Conservation (phyloP, 129 eudicot genomes). For the Gnaphalium uliginosum region DNA sequence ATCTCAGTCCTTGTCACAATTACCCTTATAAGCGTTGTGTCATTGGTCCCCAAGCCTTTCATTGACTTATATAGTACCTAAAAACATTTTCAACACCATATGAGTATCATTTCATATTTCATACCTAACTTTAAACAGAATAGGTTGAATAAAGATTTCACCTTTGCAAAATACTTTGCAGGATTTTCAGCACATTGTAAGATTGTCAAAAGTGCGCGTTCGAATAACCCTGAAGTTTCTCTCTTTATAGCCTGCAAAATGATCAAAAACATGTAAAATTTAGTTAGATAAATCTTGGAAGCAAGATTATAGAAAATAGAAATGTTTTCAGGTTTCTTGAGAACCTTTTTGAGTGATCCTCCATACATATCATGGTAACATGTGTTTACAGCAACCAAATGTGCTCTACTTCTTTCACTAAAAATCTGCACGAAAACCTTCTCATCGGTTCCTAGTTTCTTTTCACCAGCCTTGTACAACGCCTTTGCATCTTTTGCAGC, state of each 20-base stretch:
- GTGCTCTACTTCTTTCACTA: slow-evolving; percentile 62
- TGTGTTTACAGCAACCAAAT: slow-evolving; percentile 47
- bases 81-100: slow-evolving; percentile 16
- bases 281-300: not conserved
- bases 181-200: slow-evolving; percentile 57
- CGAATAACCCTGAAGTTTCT: slow-evolving; percentile 60
- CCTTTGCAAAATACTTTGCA: slow-evolving; percentile 63
- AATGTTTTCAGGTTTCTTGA: not conserved
- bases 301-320: not conserved
- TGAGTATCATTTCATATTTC: not conserved
- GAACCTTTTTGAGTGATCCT: slow-evolving; percentile 58
- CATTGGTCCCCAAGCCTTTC: slow-evolving; percentile 67
- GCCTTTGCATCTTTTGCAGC: slow-evolving; percentile 64
- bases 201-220: slow-evolving; percentile 51
- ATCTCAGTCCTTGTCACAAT: slow-evolving; percentile 64
- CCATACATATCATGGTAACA: slow-evolving; percentile 56
- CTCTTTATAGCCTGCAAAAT: slow-evolving; percentile 54
- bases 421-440: slow-evolving; percentile 42
- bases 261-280: not conserved
- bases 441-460: slow-evolving; percentile 64
- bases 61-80: slow-evolving; percentile 55
- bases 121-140: not conserved
- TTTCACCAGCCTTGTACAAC: slow-evolving; percentile 63
- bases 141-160: slow-evolving; percentile 18
- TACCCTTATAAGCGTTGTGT: slow-evolving; percentile 55